Conservation (phyloP, 176 grass and related monocot species). For the Otatea glauca region DNA sequence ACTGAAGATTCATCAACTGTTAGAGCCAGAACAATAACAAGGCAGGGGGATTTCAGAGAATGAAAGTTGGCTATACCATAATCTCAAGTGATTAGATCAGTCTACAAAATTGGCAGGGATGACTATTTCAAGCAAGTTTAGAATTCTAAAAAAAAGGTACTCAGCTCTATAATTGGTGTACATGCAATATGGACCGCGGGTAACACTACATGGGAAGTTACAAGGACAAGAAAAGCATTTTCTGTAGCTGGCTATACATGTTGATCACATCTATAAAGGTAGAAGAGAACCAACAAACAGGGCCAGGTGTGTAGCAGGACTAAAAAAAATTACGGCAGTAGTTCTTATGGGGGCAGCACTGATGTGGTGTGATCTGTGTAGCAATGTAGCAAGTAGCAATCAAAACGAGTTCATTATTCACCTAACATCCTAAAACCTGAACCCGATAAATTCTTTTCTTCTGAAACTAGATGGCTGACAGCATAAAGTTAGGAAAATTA, state of each 20-base stretch:
- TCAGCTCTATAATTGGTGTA: no score
- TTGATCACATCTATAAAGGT: conserved; percentile 49
- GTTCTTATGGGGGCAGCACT: conserved; percentile 23
- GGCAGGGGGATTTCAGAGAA: no score
- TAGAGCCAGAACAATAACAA: no score
- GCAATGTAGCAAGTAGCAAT: conserved; percentile 18
- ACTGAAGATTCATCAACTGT: no score
- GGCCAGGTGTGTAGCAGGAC: conserved; percentile 40
- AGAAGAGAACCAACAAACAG: conserved; percentile 33
- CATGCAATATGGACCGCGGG: conserved; percentile 3
- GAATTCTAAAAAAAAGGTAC: conserved; percentile 21
- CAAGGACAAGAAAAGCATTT: conserved; percentile 20
- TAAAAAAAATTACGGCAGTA: conserved; percentile 38
- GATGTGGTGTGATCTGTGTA: conserved; percentile 39
- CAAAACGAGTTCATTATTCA: conserved; percentile 20
- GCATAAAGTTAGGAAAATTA: no score
- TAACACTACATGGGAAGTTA: conserved; percentile 23
- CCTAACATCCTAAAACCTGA: conserved; percentile 20
- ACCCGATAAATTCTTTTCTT: no score
- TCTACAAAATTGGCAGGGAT: no score
- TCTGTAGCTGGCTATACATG: conserved; percentile 34
- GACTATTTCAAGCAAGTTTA: conserved; percentile 28
- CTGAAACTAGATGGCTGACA: no score
- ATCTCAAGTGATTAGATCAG: no score
- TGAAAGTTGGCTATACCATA: no score